Percentiles rank a stretch among this genome's conserved stretches.
Evolutionary conservation across 805 yeast genomes (phyloP).

Genomic region (Myxozyma monticola): DNA sequence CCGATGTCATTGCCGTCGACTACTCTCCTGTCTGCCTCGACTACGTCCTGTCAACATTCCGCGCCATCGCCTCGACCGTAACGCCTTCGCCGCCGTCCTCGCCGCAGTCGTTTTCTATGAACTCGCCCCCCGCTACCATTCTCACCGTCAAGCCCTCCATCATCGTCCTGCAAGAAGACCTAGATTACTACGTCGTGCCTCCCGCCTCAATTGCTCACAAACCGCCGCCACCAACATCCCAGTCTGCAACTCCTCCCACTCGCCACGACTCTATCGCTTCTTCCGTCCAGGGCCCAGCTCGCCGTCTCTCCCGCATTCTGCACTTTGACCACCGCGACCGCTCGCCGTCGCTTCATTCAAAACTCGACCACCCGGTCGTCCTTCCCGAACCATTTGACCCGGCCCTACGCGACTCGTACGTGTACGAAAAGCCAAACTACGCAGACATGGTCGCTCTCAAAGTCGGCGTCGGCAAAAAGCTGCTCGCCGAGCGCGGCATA

Average conservation of each 20-base stretch:
- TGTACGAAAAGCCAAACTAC: conserved; percentile 31
- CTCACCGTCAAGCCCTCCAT: conserved; percentile 82
- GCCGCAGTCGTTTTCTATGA: conserved; percentile 1
- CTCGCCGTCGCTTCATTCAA: conserved; percentile 5
- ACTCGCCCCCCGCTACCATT: conserved; percentile 41
- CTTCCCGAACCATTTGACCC: conserved; percentile 14
- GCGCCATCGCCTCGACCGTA: conserved; percentile 35
- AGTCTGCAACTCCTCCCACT: background rate
- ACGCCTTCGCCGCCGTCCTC: conserved; percentile 1
- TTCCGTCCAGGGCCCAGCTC: background rate
- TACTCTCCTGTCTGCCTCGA: conserved; percentile 85
- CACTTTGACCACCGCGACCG: conserved; percentile 4
- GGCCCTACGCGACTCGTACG: conserved; percentile 6
- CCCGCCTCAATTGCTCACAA: conserved; percentile 47
- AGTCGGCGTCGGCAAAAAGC: conserved; percentile 65
- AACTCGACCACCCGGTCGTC: background rate
- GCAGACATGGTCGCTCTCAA: conserved; percentile 70
- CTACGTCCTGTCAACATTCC: conserved; percentile 73
- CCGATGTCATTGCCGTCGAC: conserved; percentile 27
- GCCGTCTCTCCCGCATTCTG: conserved; percentile 16
- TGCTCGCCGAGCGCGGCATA: conserved; percentile 58
- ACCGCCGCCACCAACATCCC: background rate
- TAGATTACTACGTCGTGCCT: conserved; percentile 90
- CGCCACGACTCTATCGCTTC: no score
- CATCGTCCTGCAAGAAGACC: conserved; percentile 88